phyloP scores from a whole-genome alignment of 2,329 filamentous ascomycete species.

The Pseudocercospora vitis region DNA sequence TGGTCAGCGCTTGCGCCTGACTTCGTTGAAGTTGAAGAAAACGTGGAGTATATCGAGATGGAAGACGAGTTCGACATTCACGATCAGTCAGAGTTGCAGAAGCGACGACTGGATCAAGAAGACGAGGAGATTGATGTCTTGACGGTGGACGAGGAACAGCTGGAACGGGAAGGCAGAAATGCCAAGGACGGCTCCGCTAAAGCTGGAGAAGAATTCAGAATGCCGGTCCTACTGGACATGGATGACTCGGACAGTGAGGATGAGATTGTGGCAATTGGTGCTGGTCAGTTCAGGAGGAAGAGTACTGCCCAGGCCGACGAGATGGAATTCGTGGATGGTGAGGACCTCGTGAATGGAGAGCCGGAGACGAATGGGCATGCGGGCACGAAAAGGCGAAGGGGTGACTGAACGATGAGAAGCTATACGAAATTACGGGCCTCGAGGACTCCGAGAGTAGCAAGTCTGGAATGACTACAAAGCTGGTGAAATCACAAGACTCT shows the following conservation, averaged over 20 bases:
- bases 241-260: constrained; percentile 95
- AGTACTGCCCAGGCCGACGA: constrained; percentile 58
- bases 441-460: too few relatives aligned
- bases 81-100: constrained; percentile 89
- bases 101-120: constrained; percentile 83
- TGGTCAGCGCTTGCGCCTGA: constrained; percentile 97
- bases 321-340: constrained; percentile 39
- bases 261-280: constrained; percentile 67
- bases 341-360: constrained; percentile 26
- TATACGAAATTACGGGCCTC: neutral
- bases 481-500: too few relatives aligned
- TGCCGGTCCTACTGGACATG: constrained; percentile 91
- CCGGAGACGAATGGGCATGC: constrained; percentile 26
- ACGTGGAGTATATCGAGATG: constrained; percentile 90
- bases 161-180: constrained; percentile 36
- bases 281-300: constrained; percentile 82
- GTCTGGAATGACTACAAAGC: too few relatives aligned
- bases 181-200: constrained; percentile 54
- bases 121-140: constrained; percentile 92
- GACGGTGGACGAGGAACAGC: constrained; percentile 64
- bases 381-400: constrained; percentile 29
- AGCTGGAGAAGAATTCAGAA: constrained; percentile 65
- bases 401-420: constrained; percentile 24
- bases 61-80: constrained; percentile 99
- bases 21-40: constrained; percentile 96